Base-by-base conservation (phyloP, 129 eudicot species). In the Escallonia herrerae region DNA sequence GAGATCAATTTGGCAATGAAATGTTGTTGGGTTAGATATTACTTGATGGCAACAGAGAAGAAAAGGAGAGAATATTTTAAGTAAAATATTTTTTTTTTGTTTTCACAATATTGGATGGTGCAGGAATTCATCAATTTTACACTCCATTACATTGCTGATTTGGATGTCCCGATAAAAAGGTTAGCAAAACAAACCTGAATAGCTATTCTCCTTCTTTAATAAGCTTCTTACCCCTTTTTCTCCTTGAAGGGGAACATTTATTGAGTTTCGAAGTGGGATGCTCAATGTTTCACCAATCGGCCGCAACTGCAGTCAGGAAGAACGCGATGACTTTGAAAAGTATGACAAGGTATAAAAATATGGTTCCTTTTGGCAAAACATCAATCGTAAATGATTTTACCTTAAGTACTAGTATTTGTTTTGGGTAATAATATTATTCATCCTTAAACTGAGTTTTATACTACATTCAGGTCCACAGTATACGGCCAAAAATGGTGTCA, bases 231-330 rank as follows among this genome's bases (percentile, higher is more conserved):
- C 2, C 10, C 22, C 49, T 42, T 61, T 63, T 4, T 37, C 13
- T 13, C 1, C n/a, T 53, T 13, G 0, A 48, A 93, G 99, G 83
- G 99, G 99, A 72, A 93, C 99, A 46, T 93, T 93, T 74, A 86
- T 93, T 9, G 99, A 93, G 83, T 93, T 93, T 48, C 85, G 99
- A 76, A 93, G 78, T 79, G 99, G 99, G 59, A 93, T 93, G 99
- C 64, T 93, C 63, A 93, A 93, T 82, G 91, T 93, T 48, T 93
- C 96, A 61, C 99, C 99, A 72, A 89, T 93, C 66, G 99, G 99
- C 58, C 71, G 99, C 79, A 93, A 93, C 77, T 93, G 99, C 69
- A 93, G 96, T 67, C 99, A 93, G 71, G 99, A 93, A 83, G 99
- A 93, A 77, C 64, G 99, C 54, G 96, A 85, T 40, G 99, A 93